Evolutionary conservation across 2,329 filamentous ascomycete genomes (phyloP).

Genomic region (Aspergillus thermomutatus): DNA sequence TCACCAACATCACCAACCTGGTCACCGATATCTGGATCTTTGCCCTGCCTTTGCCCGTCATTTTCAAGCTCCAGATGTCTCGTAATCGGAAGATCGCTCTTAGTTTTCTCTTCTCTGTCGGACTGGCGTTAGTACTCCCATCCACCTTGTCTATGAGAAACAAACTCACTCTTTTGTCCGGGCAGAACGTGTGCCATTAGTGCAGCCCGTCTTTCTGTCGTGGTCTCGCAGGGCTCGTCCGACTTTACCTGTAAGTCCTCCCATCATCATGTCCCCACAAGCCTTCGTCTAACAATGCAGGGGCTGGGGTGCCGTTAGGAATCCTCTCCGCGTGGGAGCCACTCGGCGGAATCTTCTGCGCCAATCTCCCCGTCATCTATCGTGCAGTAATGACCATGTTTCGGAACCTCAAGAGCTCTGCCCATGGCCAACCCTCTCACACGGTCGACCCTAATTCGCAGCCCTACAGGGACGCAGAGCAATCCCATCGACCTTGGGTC

Average conservation of each 20-base stretch:
- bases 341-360: constrained; percentile 8
- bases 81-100: constrained; percentile 10
- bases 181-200: constrained; percentile 7
- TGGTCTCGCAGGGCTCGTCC: neutral
- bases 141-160: too few relatives aligned
- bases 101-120: constrained; percentile 11
- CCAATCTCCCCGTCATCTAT: constrained; percentile 8
- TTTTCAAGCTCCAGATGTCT: constrained; percentile 9
- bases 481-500: neutral
- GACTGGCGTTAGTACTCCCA: constrained; percentile 4
- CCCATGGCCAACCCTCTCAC: neutral
- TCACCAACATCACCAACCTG: constrained; percentile 15
- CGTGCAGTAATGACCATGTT: neutral
- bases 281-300: neutral
- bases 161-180: too few relatives aligned
- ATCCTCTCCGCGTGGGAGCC: constrained; percentile 11
- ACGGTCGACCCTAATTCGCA: neutral
- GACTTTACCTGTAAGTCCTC: constrained; percentile 3
- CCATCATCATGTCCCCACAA: neutral
- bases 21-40: constrained; percentile 16
- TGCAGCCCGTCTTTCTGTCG: constrained; percentile 3
- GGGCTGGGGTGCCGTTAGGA: constrained; percentile 2
- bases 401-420: neutral
- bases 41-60: constrained; percentile 11
- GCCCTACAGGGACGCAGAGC: neutral